Base-by-base conservation (phyloP, 257 asterid species). In the Solanum raphanifolium region DNA sequence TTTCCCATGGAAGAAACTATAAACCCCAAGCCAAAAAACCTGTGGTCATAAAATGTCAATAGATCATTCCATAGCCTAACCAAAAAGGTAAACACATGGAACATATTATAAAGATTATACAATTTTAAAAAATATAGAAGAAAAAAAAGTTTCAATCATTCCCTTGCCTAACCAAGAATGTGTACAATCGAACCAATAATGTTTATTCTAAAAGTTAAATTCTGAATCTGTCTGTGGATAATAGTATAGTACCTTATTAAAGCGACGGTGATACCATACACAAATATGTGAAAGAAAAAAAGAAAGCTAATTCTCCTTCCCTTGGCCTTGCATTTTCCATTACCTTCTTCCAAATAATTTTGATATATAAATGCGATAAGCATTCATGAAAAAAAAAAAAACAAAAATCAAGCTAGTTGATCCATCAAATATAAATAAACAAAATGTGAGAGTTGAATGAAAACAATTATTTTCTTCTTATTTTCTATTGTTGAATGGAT, bases 221-320 rank as follows among this genome's bases (percentile, higher is more conserved):
- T 79, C 16, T 25, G 3, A 43, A 79, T 41, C 1, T 3, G 2
- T 16, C 36, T 15, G 9, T 41, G 0, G 43, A 41, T 38, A 75
- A 38, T 18, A 78, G 2, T 60, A 43, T 18, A 2, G 48, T 87
- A 92, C 94, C 94, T 93, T 91, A 87, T 87, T n/a, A 48, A 25
- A 48, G 86, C 69, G n/a, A 82, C 9, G 39, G 27, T 48, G 9
- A 81, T 29, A 81, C 35, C 88, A 90, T 25, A 58, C 66, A 84
- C 62, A 68, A 82, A 90, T 86, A 87, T 81, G 89, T 87, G 84
- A 83, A 92, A 89, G 86, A 85, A 87, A 89, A 89, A n/a, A 88
- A 85, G 87, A 92, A 90, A 90, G 91, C 88, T 90, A 89, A 35
- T 90, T 91, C 90, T 90, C 90, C 94, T 83, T 90, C 86, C 88